These are phyloP conservation scores for Sicyos edulis DNA, from an alignment of 306 rosid genomes.

Conservation along the genomic window DNA sequence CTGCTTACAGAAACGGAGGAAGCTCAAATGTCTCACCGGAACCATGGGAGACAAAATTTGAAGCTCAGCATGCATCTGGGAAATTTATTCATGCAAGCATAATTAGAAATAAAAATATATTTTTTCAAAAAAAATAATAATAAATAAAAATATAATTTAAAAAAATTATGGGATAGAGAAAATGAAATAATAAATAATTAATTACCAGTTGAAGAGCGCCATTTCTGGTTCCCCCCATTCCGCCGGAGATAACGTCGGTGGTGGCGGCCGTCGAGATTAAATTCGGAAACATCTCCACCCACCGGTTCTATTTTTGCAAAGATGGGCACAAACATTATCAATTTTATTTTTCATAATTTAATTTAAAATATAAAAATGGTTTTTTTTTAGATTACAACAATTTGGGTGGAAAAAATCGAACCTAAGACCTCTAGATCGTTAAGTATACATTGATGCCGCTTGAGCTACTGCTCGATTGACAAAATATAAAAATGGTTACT, in stretches of 20 bases:
- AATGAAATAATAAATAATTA: not conserved
- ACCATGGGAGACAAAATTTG: constrained; percentile 95
- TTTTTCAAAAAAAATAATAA: no score
- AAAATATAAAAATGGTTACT: no score
- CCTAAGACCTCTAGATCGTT: no score
- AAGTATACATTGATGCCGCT: no score
- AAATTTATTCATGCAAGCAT: not conserved
- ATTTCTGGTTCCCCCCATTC: constrained; percentile 76
- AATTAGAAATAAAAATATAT: no score
- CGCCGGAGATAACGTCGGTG: constrained; percentile 62
- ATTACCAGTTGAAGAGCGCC: constrained; percentile 82
- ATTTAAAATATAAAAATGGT: no score
- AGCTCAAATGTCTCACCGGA: constrained; percentile 74
- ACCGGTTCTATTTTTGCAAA: constrained; percentile 46
- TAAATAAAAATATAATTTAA: no score
- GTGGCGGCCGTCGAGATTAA: constrained; percentile 63
- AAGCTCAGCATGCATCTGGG: constrained; percentile 86
- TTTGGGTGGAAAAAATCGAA: no score
- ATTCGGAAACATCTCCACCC: constrained; percentile 90
- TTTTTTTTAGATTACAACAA: no score
- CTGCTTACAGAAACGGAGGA: constrained; percentile 89
- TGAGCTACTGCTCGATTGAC: no score
- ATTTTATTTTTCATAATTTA: no score
- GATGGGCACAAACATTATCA: not conserved
- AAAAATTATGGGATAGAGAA: no score